A percentile compares a stretch with the other conserved stretches of the same genome.
Conservation (phyloP, 1,284 basidiomycete genomes). For the Cryptococcus sp. region DNA sequence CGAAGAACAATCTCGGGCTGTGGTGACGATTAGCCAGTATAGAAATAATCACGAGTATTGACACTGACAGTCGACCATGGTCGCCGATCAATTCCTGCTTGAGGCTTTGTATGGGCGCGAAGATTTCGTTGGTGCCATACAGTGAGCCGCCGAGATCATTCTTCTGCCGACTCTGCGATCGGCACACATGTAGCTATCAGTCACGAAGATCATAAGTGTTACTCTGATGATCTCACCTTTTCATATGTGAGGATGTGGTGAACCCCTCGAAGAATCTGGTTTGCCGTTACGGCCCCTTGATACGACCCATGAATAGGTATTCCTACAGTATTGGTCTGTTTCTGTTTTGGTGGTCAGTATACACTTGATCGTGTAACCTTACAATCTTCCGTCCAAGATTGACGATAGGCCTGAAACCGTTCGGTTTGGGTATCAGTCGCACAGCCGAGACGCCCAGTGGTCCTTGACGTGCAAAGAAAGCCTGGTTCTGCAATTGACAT, state of each 20-base stretch:
- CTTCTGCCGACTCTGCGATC: constrained; percentile 63
- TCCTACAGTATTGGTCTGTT: constrained; percentile 8
- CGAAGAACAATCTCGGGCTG: constrained; percentile 87
- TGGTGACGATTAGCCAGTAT: background rate
- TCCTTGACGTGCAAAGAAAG: constrained; percentile 20
- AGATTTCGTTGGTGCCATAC: constrained; percentile 80
- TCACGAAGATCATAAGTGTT: no score
- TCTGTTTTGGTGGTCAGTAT: constrained; percentile 5
- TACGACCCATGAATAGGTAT: constrained; percentile 12
- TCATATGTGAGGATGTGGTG: constrained; percentile 85
- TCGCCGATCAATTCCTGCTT: constrained; percentile 60
- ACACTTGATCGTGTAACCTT: constrained; percentile 5
- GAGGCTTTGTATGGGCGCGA: constrained; percentile 68
- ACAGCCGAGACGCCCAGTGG: constrained; percentile 60
- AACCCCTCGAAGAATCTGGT: constrained; percentile 76
- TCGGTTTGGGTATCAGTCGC: constrained; percentile 89
- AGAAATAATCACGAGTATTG: background rate
- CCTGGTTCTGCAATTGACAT: constrained; percentile 17
- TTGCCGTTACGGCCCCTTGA: constrained; percentile 49
- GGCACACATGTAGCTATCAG: no score
- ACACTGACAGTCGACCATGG: constrained; percentile 61
- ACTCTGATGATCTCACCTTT: constrained; percentile 59
- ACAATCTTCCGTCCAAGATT: constrained; percentile 73
- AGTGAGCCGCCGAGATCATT: constrained; percentile 73
- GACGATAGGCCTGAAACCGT: constrained; percentile 88